Evolutionary conservation across 345 rosid genomes (phyloP).

Genomic region (Microthlaspi erraticum): DNA sequence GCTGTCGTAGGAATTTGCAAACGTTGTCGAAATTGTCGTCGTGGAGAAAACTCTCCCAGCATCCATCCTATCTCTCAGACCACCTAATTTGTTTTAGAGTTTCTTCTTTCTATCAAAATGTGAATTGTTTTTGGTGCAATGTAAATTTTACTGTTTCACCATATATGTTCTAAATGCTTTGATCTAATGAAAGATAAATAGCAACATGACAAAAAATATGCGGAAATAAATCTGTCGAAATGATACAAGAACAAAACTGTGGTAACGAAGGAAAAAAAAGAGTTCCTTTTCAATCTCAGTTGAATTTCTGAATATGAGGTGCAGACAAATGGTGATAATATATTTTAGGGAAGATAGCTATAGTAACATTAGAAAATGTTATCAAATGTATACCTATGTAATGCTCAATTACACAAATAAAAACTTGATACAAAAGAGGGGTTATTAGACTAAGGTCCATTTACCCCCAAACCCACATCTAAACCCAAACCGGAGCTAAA

Average conservation of each 20-base stretch:
- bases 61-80: constrained; percentile 34
- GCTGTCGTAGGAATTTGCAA: constrained; percentile 9
- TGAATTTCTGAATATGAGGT: neutral
- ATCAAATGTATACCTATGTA: no score
- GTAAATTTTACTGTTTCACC: constrained; percentile 15
- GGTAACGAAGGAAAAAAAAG: no score
- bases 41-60: constrained; percentile 45
- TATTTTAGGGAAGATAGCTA: no score
- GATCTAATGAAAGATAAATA: neutral
- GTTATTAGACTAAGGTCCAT: no score
- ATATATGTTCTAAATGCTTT: neutral
- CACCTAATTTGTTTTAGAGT: constrained; percentile 9
- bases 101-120: constrained; percentile 10
- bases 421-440: no score
- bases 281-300: neutral
- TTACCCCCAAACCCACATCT: no score
- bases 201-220: neutral
- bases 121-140: constrained; percentile 2
- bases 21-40: constrained; percentile 36
- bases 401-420: no score
- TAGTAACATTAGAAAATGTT: no score
- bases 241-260: neutral
- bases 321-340: neutral
- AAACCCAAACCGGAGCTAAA: no score
- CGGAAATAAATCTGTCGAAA: neutral